Evolutionary conservation across 495 filamentous ascomycete genomes (phyloP).

Genomic region (Aspergillus nidulans): DNA sequence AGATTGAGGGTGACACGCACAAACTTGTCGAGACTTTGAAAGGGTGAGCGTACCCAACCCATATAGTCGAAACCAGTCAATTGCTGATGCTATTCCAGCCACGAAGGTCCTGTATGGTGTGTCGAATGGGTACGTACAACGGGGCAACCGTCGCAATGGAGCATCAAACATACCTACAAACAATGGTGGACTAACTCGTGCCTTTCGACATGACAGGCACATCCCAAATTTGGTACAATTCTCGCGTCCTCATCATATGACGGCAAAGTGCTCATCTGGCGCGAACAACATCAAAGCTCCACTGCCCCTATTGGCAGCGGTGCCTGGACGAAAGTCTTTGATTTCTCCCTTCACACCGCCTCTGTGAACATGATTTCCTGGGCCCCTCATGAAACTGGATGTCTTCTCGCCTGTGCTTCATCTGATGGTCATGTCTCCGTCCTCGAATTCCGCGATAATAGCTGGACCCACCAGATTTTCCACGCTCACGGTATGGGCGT

Average conservation of each 20-base stretch:
- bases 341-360: conserved; percentile 86
- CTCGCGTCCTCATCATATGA: conserved; percentile 92
- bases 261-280: conserved; percentile 97
- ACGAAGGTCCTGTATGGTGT: conserved; percentile 94
- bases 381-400: conserved; percentile 95
- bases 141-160: neutral
- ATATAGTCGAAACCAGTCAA: neutral
- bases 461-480: conserved; percentile 80
- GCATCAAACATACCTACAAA: neutral
- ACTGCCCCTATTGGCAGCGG: conserved; percentile 43
- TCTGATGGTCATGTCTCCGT: conserved; percentile 90
- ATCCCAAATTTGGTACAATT: conserved; percentile 97
- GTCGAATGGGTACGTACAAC: conserved; percentile 72
- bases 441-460: conserved; percentile 92
- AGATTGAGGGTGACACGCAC: conserved; percentile 92
- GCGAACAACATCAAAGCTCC: conserved; percentile 62
- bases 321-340: conserved; percentile 77
- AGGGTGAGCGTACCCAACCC: conserved; percentile 56
- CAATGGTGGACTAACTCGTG: neutral
- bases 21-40: conserved; percentile 88
- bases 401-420: conserved; percentile 88
- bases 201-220: conserved; percentile 50
- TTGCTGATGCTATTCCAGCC: conserved; percentile 45
- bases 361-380: conserved; percentile 94
- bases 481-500: conserved; percentile 88